Base-by-base conservation (phyloP, 345 rosid genomes). In the Fremontodendron californicum region DNA sequence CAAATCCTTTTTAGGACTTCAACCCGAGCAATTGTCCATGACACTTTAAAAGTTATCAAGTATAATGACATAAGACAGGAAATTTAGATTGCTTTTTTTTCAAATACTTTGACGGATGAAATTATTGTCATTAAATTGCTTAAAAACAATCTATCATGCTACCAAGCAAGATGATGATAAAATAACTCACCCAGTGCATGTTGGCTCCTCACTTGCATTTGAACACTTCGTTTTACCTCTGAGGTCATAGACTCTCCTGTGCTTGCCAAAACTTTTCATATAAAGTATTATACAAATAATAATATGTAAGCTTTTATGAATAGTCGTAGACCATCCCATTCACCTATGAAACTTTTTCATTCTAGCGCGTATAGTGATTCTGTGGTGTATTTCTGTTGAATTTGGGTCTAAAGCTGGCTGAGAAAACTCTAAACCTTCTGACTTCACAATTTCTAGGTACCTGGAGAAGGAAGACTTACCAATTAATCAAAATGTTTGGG, bases 361-460 rank as follows among this genome's bases (percentile, higher is more conserved):
- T 87, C 93, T 93, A 25, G 97, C 81, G 40, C 99, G 94, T 55
- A 92, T 81, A 33, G 99, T 95, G 64, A 95, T 88, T 80, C 97
- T 85, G 78, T 95, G 99, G 80, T 95, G 99, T 87, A 95, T 94
- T 67, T 87, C 93, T 1, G 99, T 90, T 31, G 98, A 95, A 82
- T 95, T n/a, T n/a, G n/a, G n/a, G n/a, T n/a, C n/a, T n/a, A n/a
- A n/a, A n/a, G n/a, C n/a, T n/a, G n/a, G n/a, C 84, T 95, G 99
- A 77, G 99, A 95, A 77, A 95, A 93, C 90, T 95, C 97, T 57
- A 95, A 78, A 42, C 97, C 96, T 61, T 87, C 98, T 3, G 87
- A 70, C 82, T 83, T 93, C 72, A 92, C 92, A 78, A 95, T 89
- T 64, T 77, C 40, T 78, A 95, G 76, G 89, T 95, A 95, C 74